Base-by-base conservation (phyloP, 164 flowering plant genomes). In the Nymphaea colorata region DNA sequence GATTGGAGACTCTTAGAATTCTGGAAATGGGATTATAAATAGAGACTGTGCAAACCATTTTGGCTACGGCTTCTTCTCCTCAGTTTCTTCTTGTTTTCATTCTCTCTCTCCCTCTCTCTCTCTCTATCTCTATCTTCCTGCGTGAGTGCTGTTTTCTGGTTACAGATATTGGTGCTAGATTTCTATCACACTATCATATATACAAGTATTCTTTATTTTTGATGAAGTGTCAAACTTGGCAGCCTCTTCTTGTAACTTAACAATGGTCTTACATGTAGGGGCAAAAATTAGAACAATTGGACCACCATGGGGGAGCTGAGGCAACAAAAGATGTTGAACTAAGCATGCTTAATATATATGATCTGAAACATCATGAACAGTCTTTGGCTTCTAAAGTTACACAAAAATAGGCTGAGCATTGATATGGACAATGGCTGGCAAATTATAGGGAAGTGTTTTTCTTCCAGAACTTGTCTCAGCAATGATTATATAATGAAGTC, bases 261-360 rank as follows among this genome's bases (percentile, higher is more conserved):
- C 98, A 72, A 98, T 98, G 78, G 92, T 98, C 77, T 95, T 98
- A 73, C 99, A 94, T 8, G 99, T 95, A 72, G 99, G 99, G 70
- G 99, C 99, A 67, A 95, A 80, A 62, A 87, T 98, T 75, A 95
- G 79, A 42, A 95, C 99, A 80, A 95, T 95, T 61, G 98, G 98
- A n/a, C 98, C 99, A 81, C 92, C 99, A 64, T 97, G n/a, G 98
- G 67, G 91, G 91, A 77, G 90, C 98, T 95, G 85, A 66, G 65
- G 76, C 71, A 51, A 14, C 7, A 51, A 51, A 51, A 51, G 55
- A 4, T 51, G 55, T 51, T 51, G 12, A 51, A 51, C 55, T 3
- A 51, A 3, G 55, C 12, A 51, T 51, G 55, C 2, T 51, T 51
- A 51, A 7, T 8, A 8, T 3, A 51, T 14, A 51, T 51, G 55